Evolutionary conservation across 129 eudicot genomes (phyloP), one percentile per base, ranked within the genome.

Genomic region (Scalesia atractyloides): DNA sequence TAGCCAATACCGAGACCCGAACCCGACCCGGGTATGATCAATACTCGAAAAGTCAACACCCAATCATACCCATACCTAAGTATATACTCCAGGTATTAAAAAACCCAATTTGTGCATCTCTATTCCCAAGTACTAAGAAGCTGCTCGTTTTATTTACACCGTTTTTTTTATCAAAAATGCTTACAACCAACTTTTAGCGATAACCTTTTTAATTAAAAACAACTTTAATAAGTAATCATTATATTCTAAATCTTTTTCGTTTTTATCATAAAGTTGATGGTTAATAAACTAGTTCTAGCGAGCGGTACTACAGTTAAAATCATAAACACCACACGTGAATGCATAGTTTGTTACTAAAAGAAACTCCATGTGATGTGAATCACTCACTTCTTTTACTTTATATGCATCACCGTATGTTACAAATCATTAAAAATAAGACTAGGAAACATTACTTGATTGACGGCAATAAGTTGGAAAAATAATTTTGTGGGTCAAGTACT

Each of bases 401-500:
- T 24, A 20, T 10, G 12, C 64, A 57, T 24, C 64, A 57, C n/a
- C 64, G 22, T 36, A 57, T 22, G 34, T 54, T 54, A 7, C 61
- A 54, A 54, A 54, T 54, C 61, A 52, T 54, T 19, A 18, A 19
- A 39, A 19, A 20, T 54, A 19, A 9, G 33, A 54, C 22, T 19
- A 54, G 33, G 22, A 54, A 54, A 19, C 61, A 54, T 54, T 9
- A 54, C 61, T 18, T 54, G 61, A 56, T 56, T 56, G 62, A 56
- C 33, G 62, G 62, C 3, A 56, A 26, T 18, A 56, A 56, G 30
- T 19, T 19, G 61, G 19, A 9, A 54, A 9, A 3, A 18, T 5
- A 9, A 3, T 53, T 7, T 2, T 19, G 30, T 2, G 62, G 20
- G 22, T 53, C 1, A 7, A 16, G 18, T 16, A 52, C 22, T 16